phyloP scores from a whole-genome alignment of 176 grass and related monocot genomes.

The Oryza australiensis region DNA sequence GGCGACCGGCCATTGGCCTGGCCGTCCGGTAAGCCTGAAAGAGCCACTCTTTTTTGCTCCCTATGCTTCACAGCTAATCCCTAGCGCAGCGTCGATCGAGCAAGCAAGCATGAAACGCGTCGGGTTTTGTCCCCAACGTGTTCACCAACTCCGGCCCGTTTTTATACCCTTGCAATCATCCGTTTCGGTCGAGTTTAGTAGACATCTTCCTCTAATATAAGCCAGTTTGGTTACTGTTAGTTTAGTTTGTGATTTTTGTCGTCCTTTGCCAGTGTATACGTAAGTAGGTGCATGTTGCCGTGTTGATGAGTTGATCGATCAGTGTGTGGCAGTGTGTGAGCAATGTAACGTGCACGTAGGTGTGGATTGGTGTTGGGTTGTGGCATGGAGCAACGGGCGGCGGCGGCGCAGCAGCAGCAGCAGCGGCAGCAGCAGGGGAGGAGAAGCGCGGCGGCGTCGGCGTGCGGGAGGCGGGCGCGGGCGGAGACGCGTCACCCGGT shows the following conservation, averaged over 20 bases:
- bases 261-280: neutral
- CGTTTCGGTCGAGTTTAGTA: neutral
- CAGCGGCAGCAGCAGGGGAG: neutral
- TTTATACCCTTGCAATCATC: constrained; percentile 43
- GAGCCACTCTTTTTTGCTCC: constrained; percentile 22
- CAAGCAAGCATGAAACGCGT: constrained; percentile 27
- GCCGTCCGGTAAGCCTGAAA: neutral
- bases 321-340: neutral
- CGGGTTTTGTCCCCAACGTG: neutral
- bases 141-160: constrained; percentile 49
- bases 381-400: constrained; percentile 3
- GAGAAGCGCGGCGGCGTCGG: neutral
- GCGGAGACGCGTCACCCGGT: constrained; percentile 85
- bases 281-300: neutral
- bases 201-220: neutral
- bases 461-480: constrained; percentile 1
- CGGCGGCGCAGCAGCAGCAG: too few species aligned
- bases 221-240: too few species aligned
- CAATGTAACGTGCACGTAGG: neutral
- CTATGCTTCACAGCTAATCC: constrained; percentile 79
- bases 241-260: too few species aligned
- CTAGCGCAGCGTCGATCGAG: constrained; percentile 43
- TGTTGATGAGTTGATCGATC: neutral
- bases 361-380: neutral
- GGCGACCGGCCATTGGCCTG: constrained; percentile 32